Conservation (phyloP, 108 stramenopile species). For the Nitzschia sp. region DNA sequence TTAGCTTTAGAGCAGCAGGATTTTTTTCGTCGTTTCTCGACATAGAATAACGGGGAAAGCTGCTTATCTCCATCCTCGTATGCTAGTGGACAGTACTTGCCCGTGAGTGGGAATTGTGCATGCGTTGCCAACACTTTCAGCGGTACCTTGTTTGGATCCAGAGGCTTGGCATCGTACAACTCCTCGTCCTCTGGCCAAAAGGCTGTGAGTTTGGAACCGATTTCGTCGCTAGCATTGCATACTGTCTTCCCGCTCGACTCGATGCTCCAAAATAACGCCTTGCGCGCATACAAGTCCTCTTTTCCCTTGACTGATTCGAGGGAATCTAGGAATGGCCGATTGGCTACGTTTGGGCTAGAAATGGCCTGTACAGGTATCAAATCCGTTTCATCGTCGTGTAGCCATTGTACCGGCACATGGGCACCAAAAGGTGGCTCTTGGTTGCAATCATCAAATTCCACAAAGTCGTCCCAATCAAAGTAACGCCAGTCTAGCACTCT, state of each 20-base stretch:
- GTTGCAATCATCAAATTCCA: constrained; percentile 2
- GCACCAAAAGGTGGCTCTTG: constrained; percentile 20
- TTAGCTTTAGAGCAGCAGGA: background rate
- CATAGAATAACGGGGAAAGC: constrained; percentile 20
- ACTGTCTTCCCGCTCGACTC: constrained; percentile 28
- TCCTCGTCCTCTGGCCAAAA: constrained; percentile 24
- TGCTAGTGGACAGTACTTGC: constrained; percentile 28
- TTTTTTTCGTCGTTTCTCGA: constrained; percentile 3
- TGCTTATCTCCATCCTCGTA: constrained; percentile 31
- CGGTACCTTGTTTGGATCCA: constrained; percentile 12
- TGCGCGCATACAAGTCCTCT: background rate
- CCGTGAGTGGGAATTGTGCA: constrained; percentile 15
- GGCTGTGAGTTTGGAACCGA: constrained; percentile 9
- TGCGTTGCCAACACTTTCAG: constrained; percentile 21
- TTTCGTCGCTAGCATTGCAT: constrained; percentile 15
- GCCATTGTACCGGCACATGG: constrained; percentile 27
- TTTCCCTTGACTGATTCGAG: background rate
- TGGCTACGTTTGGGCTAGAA: background rate
- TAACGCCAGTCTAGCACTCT: constrained; percentile 24
- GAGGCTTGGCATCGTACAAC: constrained; percentile 17
- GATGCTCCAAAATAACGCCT: constrained; percentile 8
- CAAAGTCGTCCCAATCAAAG: constrained; percentile 26
- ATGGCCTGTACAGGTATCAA: constrained; percentile 20
- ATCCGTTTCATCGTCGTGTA: background rate
- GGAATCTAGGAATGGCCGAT: background rate